Evolutionary conservation across 2,329 filamentous ascomycete species (phyloP).

Genomic region (Orbilia javanica): DNA sequence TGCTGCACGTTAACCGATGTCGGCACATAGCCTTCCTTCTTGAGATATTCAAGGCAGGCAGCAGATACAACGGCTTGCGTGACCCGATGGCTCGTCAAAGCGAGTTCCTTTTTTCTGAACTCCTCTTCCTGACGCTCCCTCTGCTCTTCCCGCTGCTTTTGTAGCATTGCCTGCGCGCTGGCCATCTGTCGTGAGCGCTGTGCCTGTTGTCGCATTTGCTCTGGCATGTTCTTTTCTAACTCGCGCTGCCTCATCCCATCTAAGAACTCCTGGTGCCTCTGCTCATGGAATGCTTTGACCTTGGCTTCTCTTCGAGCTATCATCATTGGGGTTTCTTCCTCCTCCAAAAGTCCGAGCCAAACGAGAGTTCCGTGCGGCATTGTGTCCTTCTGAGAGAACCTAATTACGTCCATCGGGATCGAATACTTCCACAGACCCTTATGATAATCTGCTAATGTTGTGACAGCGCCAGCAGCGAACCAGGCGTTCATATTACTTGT

Average conservation of each 20-base stretch:
- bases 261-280: slow-evolving; percentile 65
- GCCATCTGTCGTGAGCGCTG: slow-evolving; percentile 65
- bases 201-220: slow-evolving; percentile 66
- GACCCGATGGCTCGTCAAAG: slow-evolving; percentile 64
- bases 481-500: slow-evolving; percentile 67
- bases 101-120: slow-evolving; percentile 47
- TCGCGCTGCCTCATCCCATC: slow-evolving; percentile 67
- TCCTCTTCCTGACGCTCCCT: slow-evolving; percentile 53
- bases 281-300: slow-evolving; percentile 64
- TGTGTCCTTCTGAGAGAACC: slow-evolving; percentile 69
- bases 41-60: slow-evolving; percentile 65
- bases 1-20: slow-evolving; percentile 67
- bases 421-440: slow-evolving; percentile 74
- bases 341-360: slow-evolving; percentile 69
- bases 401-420: slow-evolving; percentile 70
- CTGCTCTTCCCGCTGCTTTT: slow-evolving; percentile 45
- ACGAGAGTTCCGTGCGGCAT: slow-evolving; percentile 74
- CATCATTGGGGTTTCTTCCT: slow-evolving; percentile 70
- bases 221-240: slow-evolving; percentile 67
- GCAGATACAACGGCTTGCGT: slow-evolving; percentile 68
- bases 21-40: slow-evolving; percentile 70
- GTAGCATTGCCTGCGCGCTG: slow-evolving; percentile 42
- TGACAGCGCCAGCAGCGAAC: slow-evolving; percentile 71
- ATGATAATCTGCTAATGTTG: slow-evolving; percentile 71
- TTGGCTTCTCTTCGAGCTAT: slow-evolving; percentile 66